Conservation (phyloP, 2,329 filamentous ascomycete genomes). For the Rutstroemia sp. region DNA sequence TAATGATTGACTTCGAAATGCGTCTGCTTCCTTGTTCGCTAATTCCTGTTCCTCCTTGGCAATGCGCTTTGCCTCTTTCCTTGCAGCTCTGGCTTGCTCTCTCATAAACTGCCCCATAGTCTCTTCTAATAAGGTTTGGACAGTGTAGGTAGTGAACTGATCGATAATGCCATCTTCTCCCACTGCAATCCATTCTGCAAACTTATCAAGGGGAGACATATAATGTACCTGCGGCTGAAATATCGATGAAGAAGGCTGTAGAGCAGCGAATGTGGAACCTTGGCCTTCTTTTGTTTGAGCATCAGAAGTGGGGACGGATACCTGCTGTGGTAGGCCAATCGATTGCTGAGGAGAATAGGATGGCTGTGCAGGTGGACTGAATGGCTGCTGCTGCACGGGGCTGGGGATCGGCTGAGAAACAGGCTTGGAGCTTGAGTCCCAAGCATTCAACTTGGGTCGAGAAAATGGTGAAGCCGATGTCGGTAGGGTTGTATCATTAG, state of each 20-base stretch:
- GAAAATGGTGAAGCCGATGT: background rate
- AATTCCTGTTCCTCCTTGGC: slow-evolving; percentile 18
- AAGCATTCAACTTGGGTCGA: background rate
- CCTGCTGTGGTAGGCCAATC: background rate
- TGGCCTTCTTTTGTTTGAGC: background rate
- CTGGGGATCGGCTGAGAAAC: background rate
- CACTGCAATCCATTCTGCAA: slow-evolving; percentile 24
- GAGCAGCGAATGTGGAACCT: background rate
- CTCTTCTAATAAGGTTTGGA: slow-evolving; percentile 18
- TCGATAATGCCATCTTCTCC: slow-evolving; percentile 29
- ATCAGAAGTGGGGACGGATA: background rate
- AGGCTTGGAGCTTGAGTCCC: slow-evolving; percentile 1
- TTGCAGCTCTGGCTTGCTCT: slow-evolving; percentile 11
- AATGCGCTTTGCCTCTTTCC: slow-evolving; percentile 10
- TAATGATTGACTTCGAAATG: slow-evolving; percentile 23
- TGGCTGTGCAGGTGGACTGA: no score
- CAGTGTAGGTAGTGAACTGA: slow-evolving; percentile 24
- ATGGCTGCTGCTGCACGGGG: background rate
- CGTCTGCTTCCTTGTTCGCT: slow-evolving; percentile 18
- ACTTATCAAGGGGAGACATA: background rate
- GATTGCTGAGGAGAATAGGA: no score
- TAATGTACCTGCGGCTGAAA: background rate
- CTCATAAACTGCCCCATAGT: slow-evolving; percentile 14
- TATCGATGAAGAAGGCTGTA: background rate
- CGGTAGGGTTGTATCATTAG: background rate